Conservation (phyloP, 805 yeast genomes). For the Alloascoidea africana region DNA sequence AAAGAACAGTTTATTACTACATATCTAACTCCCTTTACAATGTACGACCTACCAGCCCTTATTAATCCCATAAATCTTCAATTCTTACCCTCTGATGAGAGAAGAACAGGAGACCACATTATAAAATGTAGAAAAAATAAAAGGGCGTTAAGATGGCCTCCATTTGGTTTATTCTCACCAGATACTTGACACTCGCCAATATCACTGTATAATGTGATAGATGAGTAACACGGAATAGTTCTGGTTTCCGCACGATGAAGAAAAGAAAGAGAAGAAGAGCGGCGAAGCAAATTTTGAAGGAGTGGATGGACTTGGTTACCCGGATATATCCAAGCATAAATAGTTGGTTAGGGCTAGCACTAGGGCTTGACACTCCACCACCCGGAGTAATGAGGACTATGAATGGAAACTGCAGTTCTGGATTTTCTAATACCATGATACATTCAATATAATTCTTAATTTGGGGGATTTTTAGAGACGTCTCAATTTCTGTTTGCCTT, state of each 20-base stretch:
- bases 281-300: background rate
- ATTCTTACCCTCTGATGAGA: background rate
- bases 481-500: no score
- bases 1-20: no score
- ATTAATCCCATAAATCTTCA: background rate
- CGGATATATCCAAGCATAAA: background rate
- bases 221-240: conserved; percentile 1
- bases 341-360: no score
- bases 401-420: no score
- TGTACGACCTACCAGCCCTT: conserved; percentile 1
- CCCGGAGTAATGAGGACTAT: background rate
- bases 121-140: background rate
- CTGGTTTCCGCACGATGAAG: conserved; percentile 1
- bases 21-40: no score
- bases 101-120: background rate
- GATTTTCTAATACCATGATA: no score
- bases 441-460: background rate
- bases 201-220: background rate
- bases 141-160: conserved; percentile 1
- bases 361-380: no score
- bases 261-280: background rate
- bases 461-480: background rate
- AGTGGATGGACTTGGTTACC: background rate
- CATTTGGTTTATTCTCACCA: background rate
- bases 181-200: conserved; percentile 1